Conservation (phyloP, 208 protist genomes). For the Acanthamoeba culbertsoni region DNA sequence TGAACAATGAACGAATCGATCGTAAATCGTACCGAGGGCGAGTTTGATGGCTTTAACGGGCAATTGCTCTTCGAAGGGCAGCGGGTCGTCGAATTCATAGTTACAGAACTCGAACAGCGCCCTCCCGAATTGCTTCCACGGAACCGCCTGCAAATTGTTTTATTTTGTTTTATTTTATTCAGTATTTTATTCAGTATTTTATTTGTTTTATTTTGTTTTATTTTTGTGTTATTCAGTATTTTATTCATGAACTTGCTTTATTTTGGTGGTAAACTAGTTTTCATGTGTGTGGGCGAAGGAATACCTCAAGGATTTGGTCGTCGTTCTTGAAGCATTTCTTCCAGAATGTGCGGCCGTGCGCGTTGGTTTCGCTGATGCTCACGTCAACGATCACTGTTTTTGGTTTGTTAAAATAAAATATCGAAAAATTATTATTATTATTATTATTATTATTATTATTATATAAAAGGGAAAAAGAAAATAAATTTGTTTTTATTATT, state of each 20-base stretch:
- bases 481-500: too few species aligned
- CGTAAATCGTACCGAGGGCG: slow-evolving; percentile 38
- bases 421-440: too few species aligned
- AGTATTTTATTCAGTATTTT: too few species aligned
- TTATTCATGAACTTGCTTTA: too few species aligned
- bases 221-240: too few species aligned
- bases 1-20: too few species aligned
- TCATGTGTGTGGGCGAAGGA: too few species aligned
- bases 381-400: slow-evolving; percentile 45
- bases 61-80: slow-evolving; percentile 37
- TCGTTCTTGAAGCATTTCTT: slow-evolving; percentile 42
- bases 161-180: background rate
- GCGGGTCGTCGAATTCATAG: slow-evolving; percentile 7
- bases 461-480: background rate
- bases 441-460: background rate
- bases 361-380: slow-evolving; percentile 55
- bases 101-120: slow-evolving; percentile 35
- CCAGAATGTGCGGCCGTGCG: slow-evolving; percentile 37
- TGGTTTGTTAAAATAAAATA: background rate
- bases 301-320: slow-evolving; percentile 29
- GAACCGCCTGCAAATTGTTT: background rate
- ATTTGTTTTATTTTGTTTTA: too few species aligned
- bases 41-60: slow-evolving; percentile 48
- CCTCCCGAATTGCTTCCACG: background rate
- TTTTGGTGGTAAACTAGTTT: too few species aligned